Base-by-base conservation (phyloP, 495 filamentous ascomycete species). In the Oleoguttula mirabilis region DNA sequence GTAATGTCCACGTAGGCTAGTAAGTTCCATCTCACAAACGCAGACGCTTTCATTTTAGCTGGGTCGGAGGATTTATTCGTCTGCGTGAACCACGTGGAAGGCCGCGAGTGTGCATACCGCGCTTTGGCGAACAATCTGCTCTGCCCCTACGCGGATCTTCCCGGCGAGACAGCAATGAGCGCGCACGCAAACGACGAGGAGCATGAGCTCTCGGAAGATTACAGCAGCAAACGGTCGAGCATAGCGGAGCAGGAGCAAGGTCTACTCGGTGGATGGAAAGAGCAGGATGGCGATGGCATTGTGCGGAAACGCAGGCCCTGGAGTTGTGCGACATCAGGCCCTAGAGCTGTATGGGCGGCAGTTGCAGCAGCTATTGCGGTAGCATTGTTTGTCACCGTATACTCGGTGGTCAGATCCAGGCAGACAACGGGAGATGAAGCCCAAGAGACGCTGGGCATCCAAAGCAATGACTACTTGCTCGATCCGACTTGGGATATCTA, bases 401-500 rank as follows among this genome's bases (percentile, higher is more conserved):
- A 41, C 11, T 55, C 28, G 31, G 50, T 17, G 11, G 5, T 35
- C 39, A 35, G 19, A 22, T 43, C 14, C 6, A 33, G 21, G 16
- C 33, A 27, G 28, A 34, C 4, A 17, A 11, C 2, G 15, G 30
- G 43, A 39, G 21, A 32, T 10, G 21, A 10, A 1, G 15, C 23
- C 11, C 10, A 14, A 27, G 28, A 19, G 4, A 14, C 21, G 5
- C 6, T 14, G 5, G 37, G 23, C 4, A 17, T 38, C 25, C 23
- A 32, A 17, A 35, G 25, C 3, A 46, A 56, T 21, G 66, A 67
- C 48, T 71, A 71, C 36, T 48, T 68, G 21, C 52, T 72, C 7
- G 60, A 68, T 48, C 57, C 61, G 28, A 22, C 50, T 21, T 74
- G 70, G 70, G 58, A 72, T 33, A 67, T 65, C 43, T 24, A 54